A percentile compares a stretch with the other conserved stretches of the same genome.
phyloP scores from a whole-genome alignment of 805 yeast species.

The Cyberlindnera saturnus region DNA sequence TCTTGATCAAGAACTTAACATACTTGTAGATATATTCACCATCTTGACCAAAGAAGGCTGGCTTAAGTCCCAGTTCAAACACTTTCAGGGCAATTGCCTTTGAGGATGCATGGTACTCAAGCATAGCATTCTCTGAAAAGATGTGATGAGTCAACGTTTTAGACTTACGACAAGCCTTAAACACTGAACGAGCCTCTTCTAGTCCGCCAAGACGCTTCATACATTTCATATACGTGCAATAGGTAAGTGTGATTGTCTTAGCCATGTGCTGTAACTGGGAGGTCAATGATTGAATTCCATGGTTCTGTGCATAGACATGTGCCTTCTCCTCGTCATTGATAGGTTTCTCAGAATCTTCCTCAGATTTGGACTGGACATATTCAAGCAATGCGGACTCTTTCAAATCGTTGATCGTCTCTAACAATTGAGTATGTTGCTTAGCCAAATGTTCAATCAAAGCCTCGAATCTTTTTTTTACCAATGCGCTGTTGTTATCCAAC shows the following conservation, averaged over 20 bases:
- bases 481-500: conserved; percentile 41
- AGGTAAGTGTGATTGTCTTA: conserved; percentile 54
- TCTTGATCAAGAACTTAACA: conserved; percentile 61
- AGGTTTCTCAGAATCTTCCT: conserved; percentile 8
- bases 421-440: neutral
- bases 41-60: conserved; percentile 37
- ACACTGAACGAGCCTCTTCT: conserved; percentile 66
- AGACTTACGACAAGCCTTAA: conserved; percentile 61
- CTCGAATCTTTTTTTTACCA: conserved; percentile 45
- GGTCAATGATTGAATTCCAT: conserved; percentile 8
- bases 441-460: conserved; percentile 34
- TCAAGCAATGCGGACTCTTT: conserved; percentile 2
- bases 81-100: conserved; percentile 63
- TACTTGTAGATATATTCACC: conserved; percentile 64
- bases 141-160: conserved; percentile 61
- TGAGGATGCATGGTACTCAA: conserved; percentile 62
- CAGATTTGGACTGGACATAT: conserved; percentile 1
- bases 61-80: conserved; percentile 71
- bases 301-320: conserved; percentile 4
- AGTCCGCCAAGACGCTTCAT: conserved; percentile 62
- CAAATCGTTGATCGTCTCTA: conserved; percentile 10
- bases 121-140: conserved; percentile 72
- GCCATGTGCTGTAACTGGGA: conserved; percentile 14
- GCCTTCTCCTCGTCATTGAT: conserved; percentile 8
- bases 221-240: conserved; percentile 64